Base-by-base conservation (phyloP, 1,139 yeast species). In the Torulaspora globosa region DNA sequence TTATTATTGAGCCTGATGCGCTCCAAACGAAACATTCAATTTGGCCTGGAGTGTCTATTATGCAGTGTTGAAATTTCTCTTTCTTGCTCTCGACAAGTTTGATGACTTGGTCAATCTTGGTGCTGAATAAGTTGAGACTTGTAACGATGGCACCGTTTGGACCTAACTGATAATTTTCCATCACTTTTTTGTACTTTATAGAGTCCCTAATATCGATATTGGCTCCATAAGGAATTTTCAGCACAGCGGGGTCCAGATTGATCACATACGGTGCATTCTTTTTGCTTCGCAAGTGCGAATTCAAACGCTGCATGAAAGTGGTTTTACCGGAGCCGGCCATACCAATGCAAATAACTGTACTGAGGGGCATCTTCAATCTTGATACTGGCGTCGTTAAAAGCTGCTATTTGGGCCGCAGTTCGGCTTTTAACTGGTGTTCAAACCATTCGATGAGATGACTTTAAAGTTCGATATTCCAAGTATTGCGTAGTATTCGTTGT, bases 111-210 rank as follows among this genome's bases (percentile, higher is more conserved):
- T 94, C 99, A 48, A 94, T 88, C 67, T 94, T 94, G 23, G 99
- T 94, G 43, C 96, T 74, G 62, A 94, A 94, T 46, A 94, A 71
- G 62, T 94, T 94, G 51, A 94, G 72, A 12, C 96, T 87, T 0
- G 98, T 94, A 55, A 94, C 96, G 63, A 94, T 94, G 5, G 98
- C 97, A 43, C 99, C 99, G 63, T 94, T 94, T 8, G 99, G 99
- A 0, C 99, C 99, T 48, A 94, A 69, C 52, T 86, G 85, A 63
- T 92, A 85, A 58, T 79, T 79, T 59, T 89, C 94, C 97, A 92
- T 92, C 34, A 94, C 98, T 60, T 92, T 90, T 57, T 86, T 86
- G 68, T 94, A 94, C 64, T 94, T 92, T 49, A 94, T 88, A 1
- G 97, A 87, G 67, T 94, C 99, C 59, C 99, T 74, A 51, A 94